These are phyloP conservation scores for Acanthamoeba sp. DNA, from an alignment of 208 protist species.

Conservation along the genomic window DNA sequence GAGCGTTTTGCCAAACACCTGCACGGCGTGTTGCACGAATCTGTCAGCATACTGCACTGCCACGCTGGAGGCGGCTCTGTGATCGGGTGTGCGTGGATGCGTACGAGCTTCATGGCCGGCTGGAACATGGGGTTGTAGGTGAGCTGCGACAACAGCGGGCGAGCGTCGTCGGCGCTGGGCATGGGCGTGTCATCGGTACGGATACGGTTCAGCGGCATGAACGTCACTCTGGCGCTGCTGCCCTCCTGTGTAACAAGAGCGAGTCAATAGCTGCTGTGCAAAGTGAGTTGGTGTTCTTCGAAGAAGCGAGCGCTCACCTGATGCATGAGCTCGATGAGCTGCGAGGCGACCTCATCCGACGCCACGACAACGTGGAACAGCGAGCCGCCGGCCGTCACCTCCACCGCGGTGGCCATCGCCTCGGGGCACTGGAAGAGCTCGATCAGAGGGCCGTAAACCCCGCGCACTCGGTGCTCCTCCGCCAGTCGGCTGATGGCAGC, in stretches of 20 bases:
- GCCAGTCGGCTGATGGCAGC: conserved; percentile 70
- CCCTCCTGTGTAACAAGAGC: neutral
- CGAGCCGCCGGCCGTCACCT: conserved; percentile 95
- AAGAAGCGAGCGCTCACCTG: conserved; percentile 35
- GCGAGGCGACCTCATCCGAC: conserved; percentile 92
- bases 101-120: conserved; percentile 89
- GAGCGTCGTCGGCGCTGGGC: conserved; percentile 87
- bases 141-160: conserved; percentile 92
- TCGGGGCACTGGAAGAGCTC: conserved; percentile 94
- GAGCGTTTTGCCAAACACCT: conserved; percentile 59
- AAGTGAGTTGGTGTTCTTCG: neutral
- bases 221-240: conserved; percentile 95
- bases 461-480: conserved; percentile 81
- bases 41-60: neutral
- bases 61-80: neutral
- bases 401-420: conserved; percentile 91
- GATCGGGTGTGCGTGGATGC: neutral
- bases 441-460: conserved; percentile 96
- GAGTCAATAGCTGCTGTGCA: neutral
- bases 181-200: conserved; percentile 82
- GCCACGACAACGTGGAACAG: conserved; percentile 99
- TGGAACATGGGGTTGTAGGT: conserved; percentile 90
- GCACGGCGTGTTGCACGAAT: neutral
- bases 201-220: conserved; percentile 97
- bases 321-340: conserved; percentile 95